Conservation (phyloP, 2,329 filamentous ascomycete species). For the Venturia asperata region DNA sequence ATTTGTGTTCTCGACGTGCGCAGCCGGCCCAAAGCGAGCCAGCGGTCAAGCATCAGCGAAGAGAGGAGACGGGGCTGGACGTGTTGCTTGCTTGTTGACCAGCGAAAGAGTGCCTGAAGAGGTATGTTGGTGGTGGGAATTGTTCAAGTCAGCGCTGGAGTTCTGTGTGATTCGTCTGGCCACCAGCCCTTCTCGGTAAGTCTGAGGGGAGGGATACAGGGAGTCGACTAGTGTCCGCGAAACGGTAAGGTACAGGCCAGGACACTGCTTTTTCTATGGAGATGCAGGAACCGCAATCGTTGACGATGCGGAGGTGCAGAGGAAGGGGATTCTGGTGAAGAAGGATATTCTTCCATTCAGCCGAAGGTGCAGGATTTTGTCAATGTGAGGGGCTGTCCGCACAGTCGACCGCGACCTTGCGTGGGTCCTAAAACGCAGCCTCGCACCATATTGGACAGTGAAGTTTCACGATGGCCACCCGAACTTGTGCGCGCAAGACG, state of each 20-base stretch:
- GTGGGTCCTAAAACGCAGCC: not conserved
- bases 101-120: not conserved
- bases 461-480: conserved; percentile 7
- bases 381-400: not conserved
- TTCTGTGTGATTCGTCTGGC: not conserved
- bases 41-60: conserved; percentile 18
- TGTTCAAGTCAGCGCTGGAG: not conserved
- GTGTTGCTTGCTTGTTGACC: not conserved
- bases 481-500: not conserved
- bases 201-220: not conserved
- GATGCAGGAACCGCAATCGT: not conserved
- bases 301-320: not conserved
- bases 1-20: conserved; percentile 1
- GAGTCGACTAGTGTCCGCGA: not conserved
- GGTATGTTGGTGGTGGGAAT: not conserved
- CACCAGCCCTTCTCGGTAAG: not conserved
- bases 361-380: not conserved
- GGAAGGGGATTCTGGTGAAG: not conserved
- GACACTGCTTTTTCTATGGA: not conserved
- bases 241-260: not conserved
- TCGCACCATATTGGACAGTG: conserved; percentile 9
- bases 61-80: not conserved
- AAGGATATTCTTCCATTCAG: not conserved
- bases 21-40: conserved; percentile 16
- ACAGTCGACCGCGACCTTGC: conserved; percentile 7